These are phyloP conservation scores for Trichophyton simii DNA, from an alignment of 2,329 filamentous ascomycete genomes.

Conservation along the genomic window DNA sequence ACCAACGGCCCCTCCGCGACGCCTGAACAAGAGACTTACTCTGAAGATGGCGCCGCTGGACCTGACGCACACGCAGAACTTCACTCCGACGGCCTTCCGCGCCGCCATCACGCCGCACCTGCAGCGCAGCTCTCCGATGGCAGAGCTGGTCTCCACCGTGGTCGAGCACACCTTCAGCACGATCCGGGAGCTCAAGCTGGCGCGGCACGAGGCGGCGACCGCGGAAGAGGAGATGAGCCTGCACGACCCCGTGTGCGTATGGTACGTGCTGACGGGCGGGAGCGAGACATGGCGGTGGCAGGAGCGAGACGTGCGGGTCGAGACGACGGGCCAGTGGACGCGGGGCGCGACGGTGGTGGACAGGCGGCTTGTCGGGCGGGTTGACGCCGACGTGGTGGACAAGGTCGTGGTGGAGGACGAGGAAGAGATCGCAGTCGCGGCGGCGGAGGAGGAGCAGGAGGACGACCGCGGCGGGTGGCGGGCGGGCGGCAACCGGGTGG, in stretches of 20 bases:
- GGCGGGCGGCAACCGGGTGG: slow-evolving; percentile 65
- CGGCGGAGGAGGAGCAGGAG: slow-evolving; percentile 45
- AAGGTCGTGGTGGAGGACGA: slow-evolving; percentile 48
- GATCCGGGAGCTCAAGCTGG: slow-evolving; percentile 50
- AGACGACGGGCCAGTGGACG: slow-evolving; percentile 89
- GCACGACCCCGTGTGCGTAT: slow-evolving; percentile 67
- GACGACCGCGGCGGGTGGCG: slow-evolving; percentile 68
- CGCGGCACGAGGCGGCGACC: slow-evolving; percentile 30
- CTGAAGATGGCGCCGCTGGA: slow-evolving; percentile 64
- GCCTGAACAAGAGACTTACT: slow-evolving; percentile 50
- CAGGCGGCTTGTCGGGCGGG: slow-evolving; percentile 42
- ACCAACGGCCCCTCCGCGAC: slow-evolving; percentile 44
- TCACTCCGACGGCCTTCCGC: slow-evolving; percentile 50
- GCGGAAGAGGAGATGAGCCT: slow-evolving; percentile 43
- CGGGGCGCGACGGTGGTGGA: slow-evolving; percentile 82
- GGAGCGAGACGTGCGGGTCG: slow-evolving; percentile 73
- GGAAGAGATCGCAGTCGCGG: slow-evolving; percentile 23
- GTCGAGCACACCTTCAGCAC: slow-evolving; percentile 58
- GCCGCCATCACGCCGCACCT: slow-evolving; percentile 44
- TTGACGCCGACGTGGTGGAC: slow-evolving; percentile 22
- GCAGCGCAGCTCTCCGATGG: slow-evolving; percentile 56
- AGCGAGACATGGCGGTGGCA: slow-evolving; percentile 25
- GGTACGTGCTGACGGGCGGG: slow-evolving; percentile 54
- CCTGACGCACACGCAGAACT: slow-evolving; percentile 58
- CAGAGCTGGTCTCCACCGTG: slow-evolving; percentile 60